Conservation (phyloP, 1,284 basidiomycete genomes). For the Flammula alnicola region DNA sequence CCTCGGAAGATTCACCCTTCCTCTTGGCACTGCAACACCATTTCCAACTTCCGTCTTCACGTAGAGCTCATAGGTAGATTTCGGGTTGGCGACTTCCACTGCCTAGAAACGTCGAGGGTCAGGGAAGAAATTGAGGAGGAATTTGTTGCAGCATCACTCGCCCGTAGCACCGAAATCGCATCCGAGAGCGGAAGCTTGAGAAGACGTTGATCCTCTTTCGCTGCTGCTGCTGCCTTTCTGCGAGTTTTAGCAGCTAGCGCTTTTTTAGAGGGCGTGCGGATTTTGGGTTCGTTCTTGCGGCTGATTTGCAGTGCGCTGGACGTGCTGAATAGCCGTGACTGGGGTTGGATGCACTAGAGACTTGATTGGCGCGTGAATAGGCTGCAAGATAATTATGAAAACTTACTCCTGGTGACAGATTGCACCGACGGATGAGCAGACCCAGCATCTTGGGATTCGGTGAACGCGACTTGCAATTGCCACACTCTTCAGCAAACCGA, state of each 20-base stretch:
- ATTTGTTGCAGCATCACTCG: constrained; percentile 38
- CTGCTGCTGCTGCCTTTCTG: constrained; percentile 49
- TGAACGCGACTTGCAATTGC: constrained; percentile 14
- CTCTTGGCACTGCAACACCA: constrained; percentile 81
- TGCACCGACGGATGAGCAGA: constrained; percentile 37
- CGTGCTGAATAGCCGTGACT: constrained; percentile 53
- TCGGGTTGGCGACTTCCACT: constrained; percentile 77
- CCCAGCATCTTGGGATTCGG: constrained; percentile 29
- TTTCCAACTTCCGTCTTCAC: constrained; percentile 79
- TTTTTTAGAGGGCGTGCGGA: constrained; percentile 64
- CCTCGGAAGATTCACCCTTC: constrained; percentile 57
- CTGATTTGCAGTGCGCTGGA: constrained; percentile 49
- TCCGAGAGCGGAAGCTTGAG: constrained; percentile 68
- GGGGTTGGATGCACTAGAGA: constrained; percentile 12
- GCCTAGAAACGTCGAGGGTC: constrained; percentile 49
- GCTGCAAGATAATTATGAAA: neutral
- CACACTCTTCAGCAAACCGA: constrained; percentile 9
- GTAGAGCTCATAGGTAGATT: constrained; percentile 79
- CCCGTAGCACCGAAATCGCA: constrained; percentile 71
- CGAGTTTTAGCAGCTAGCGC: constrained; percentile 61
- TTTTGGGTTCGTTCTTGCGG: constrained; percentile 48
- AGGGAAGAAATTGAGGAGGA: constrained; percentile 5
- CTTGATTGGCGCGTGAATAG: neutral
- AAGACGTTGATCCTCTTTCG: constrained; percentile 52
- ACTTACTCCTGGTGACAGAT: constrained; percentile 26